Evolutionary conservation across 768 basidiomycete genomes (phyloP).

Genomic region (Suillus cothurnatus): DNA sequence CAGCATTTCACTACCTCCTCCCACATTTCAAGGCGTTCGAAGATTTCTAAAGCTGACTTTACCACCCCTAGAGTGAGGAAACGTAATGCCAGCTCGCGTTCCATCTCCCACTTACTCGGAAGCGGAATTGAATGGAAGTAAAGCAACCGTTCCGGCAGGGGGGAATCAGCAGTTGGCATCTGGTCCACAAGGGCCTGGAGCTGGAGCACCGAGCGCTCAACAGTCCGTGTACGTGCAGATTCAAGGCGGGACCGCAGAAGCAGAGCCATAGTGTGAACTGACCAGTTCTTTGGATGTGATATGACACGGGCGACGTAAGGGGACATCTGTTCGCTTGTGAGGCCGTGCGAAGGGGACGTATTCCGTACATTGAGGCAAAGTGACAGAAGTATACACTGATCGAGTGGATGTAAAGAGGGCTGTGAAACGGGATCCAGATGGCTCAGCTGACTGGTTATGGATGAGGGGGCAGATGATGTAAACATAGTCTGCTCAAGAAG

Average conservation of each 20-base stretch:
- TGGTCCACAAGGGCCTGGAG: constrained; percentile 96
- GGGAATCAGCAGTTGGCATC: constrained; percentile 87
- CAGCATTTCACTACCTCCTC: constrained; percentile 93
- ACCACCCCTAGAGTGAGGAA: constrained; percentile 86
- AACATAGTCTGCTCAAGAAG: constrained; percentile 93
- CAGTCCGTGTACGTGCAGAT: constrained; percentile 83
- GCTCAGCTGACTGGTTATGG: constrained; percentile 47
- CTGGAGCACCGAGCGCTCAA: constrained; percentile 90
- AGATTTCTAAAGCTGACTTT: constrained; percentile 90
- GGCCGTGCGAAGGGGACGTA: constrained; percentile 85
- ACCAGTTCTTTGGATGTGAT: constrained; percentile 91
- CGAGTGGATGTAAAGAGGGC: constrained; percentile 87
- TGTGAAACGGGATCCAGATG: constrained; percentile 85
- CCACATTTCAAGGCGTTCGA: constrained; percentile 97
- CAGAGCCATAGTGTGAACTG: constrained; percentile 94
- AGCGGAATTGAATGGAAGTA: constrained; percentile 83
- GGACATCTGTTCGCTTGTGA: constrained; percentile 90
- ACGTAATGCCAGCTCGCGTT: constrained; percentile 83
- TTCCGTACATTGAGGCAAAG: constrained; percentile 91
- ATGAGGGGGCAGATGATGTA: constrained; percentile 66
- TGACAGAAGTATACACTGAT: constrained; percentile 90
- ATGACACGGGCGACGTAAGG: constrained; percentile 92
- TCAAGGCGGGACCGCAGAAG: constrained; percentile 92
- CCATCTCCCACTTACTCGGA: constrained; percentile 93
- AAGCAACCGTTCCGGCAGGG: constrained; percentile 69